Conservation (phyloP, 176 grass and related monocot species). For the Paspalum vaginatum region DNA sequence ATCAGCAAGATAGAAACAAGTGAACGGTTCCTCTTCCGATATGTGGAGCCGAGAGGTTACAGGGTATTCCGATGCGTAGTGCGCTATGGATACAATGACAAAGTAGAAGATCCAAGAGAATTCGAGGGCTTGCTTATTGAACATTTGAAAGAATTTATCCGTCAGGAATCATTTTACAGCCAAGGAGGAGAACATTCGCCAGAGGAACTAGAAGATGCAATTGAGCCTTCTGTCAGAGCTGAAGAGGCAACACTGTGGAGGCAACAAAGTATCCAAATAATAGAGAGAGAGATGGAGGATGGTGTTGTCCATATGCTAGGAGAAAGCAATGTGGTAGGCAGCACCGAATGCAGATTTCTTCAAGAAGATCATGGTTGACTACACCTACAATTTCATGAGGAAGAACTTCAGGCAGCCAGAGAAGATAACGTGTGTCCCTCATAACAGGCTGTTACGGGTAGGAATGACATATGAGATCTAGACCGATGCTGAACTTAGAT, state of each 20-base stretch:
- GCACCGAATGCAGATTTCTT: conserved; percentile 30
- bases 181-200: conserved; percentile 35
- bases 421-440: conserved; percentile 56
- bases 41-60: conserved; percentile 48
- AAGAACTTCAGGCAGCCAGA: conserved; percentile 72
- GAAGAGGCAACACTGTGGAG: conserved; percentile 25
- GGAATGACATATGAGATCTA: conserved; percentile 75
- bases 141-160: conserved; percentile 60
- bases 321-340: conserved; percentile 64
- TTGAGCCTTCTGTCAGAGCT: conserved; percentile 25
- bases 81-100: conserved; percentile 77
- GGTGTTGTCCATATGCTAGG: conserved; percentile 67
- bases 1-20: conserved; percentile 62
- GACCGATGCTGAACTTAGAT: not conserved
- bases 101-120: conserved; percentile 55
- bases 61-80: conserved; percentile 68
- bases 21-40: conserved; percentile 64
- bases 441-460: conserved; percentile 56
- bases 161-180: conserved; percentile 52
- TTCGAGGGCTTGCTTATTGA: conserved; percentile 58
- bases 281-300: conserved; percentile 52
- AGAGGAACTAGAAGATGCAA: conserved; percentile 38
- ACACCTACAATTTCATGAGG: conserved; percentile 67
- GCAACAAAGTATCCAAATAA: conserved; percentile 39
- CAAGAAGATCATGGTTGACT: conserved; percentile 64